These are phyloP conservation scores for Trichoderma sp. DNA, from an alignment of 2,329 filamentous ascomycete species.

Conservation along the genomic window DNA sequence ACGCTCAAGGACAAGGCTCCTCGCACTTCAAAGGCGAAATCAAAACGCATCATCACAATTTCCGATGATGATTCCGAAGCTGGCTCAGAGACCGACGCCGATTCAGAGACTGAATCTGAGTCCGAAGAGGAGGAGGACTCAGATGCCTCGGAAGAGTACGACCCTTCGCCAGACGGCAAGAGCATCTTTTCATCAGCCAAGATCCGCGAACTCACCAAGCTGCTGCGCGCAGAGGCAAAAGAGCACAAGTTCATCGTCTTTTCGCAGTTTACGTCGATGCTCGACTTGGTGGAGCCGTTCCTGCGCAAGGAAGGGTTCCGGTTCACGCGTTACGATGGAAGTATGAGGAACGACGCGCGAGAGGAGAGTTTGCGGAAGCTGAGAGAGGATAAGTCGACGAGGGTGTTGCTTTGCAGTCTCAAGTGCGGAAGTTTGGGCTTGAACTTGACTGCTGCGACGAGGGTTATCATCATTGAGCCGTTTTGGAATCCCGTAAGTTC, in stretches of 20 bases:
- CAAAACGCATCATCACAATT: not conserved
- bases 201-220: slow-evolving; percentile 79
- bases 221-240: slow-evolving; percentile 74
- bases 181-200: slow-evolving; percentile 77
- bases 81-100: slow-evolving; percentile 15
- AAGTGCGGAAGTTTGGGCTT: slow-evolving; percentile 92
- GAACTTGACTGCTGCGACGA: slow-evolving; percentile 89
- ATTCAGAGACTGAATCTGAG: slow-evolving; percentile 33
- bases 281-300: slow-evolving; percentile 94
- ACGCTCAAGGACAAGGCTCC: slow-evolving; percentile 35
- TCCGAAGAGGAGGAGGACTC: slow-evolving; percentile 37
- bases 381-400: slow-evolving; percentile 70
- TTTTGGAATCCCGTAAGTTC: slow-evolving; percentile 90
- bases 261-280: slow-evolving; percentile 97
- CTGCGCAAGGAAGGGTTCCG: slow-evolving; percentile 71
- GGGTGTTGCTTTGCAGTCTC: slow-evolving; percentile 87
- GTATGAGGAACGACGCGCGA: slow-evolving; percentile 90
- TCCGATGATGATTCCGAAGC: slow-evolving; percentile 40
- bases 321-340: slow-evolving; percentile 89
- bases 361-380: slow-evolving; percentile 82
- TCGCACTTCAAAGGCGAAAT: not conserved
- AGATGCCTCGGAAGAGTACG: slow-evolving; percentile 41
- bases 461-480: slow-evolving; percentile 93
- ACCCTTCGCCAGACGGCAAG: slow-evolving; percentile 40
- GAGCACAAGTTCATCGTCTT: slow-evolving; percentile 98